Evolutionary conservation across 139 green algal species (phyloP).

Genomic region (Monoraphidium neglectum): DNA sequence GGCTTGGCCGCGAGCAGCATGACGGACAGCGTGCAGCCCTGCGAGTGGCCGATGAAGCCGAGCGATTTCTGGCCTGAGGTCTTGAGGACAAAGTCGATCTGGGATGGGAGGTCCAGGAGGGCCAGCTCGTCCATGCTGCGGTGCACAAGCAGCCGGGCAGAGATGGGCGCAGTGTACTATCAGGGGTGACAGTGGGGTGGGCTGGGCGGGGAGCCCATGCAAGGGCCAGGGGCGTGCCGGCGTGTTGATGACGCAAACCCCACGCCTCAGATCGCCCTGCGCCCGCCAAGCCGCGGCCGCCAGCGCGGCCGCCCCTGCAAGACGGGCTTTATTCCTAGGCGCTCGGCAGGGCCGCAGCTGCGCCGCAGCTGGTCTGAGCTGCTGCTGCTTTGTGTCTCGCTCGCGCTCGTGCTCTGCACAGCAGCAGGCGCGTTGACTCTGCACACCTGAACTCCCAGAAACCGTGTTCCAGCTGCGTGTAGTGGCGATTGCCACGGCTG

Average conservation of each 20-base stretch:
- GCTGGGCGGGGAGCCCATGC: too few relatives aligned
- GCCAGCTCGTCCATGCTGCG: background rate
- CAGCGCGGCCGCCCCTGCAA: too few relatives aligned
- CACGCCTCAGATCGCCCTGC: too few relatives aligned
- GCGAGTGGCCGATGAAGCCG: conserved; percentile 43
- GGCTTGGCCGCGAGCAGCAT: conserved; percentile 49
- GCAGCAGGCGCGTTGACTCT: background rate
- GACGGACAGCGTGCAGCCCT: conserved; percentile 46
- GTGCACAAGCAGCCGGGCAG: background rate
- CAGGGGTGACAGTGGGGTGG: background rate
- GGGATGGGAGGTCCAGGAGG: background rate
- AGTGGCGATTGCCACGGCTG: conserved; percentile 23
- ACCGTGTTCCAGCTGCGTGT: conserved; percentile 9
- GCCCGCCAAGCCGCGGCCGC: too few relatives aligned
- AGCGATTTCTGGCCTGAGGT: conserved; percentile 38
- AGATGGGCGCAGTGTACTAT: background rate
- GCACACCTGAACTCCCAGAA: conserved; percentile 12
- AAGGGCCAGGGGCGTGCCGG: too few relatives aligned
- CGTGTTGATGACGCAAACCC: too few relatives aligned
- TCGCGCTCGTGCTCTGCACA: background rate
- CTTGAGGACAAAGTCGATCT: background rate
- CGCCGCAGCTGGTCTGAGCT: too few relatives aligned
- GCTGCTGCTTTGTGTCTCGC: too few relatives aligned
- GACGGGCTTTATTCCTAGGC: too few relatives aligned
- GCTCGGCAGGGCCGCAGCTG: too few relatives aligned